phyloP scores from a whole-genome alignment of 306 rosid genomes.

The Vigna mungo region DNA sequence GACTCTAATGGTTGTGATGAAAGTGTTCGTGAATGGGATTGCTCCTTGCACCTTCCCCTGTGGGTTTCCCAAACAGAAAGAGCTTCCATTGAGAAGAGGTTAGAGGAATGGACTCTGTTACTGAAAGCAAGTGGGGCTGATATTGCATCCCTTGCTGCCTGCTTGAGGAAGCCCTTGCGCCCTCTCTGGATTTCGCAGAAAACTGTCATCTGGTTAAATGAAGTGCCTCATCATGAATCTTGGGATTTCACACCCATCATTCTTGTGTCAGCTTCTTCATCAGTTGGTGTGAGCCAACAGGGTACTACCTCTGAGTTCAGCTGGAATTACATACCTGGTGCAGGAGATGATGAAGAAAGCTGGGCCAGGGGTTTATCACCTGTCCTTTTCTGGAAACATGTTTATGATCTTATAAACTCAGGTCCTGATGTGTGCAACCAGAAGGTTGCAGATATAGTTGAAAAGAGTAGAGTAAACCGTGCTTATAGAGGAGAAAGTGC shows the following conservation, averaged over 20 bases:
- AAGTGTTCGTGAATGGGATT: slow-evolving; percentile 73
- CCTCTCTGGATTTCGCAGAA: slow-evolving; percentile 94
- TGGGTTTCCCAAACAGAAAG: slow-evolving; percentile 87
- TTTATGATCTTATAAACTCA: slow-evolving; percentile 70
- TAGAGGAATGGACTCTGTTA: slow-evolving; percentile 80
- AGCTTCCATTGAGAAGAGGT: slow-evolving; percentile 66
- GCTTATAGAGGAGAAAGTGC: slow-evolving; percentile 75
- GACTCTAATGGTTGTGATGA: slow-evolving; percentile 44
- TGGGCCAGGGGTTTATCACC: slow-evolving; percentile 93
- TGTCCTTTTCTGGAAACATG: slow-evolving; percentile 75
- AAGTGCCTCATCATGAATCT: slow-evolving; percentile 88
- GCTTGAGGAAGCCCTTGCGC: slow-evolving; percentile 81
- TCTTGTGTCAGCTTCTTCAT: slow-evolving; percentile 78
- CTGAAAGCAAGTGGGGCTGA: slow-evolving; percentile 79
- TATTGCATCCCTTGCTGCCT: slow-evolving; percentile 66
- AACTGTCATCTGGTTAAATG: slow-evolving; percentile 89
- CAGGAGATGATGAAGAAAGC: slow-evolving; percentile 96
- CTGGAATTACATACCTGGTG: slow-evolving; percentile 92
- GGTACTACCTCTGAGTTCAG: slow-evolving; percentile 80
- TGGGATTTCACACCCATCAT: slow-evolving; percentile 97
- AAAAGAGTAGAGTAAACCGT: slow-evolving; percentile 71
- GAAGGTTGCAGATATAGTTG: slow-evolving; percentile 80
- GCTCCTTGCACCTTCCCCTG: slow-evolving; percentile 88
- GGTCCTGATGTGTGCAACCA: slow-evolving; percentile 85
- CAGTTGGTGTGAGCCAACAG: slow-evolving; percentile 56